Evolutionary conservation across 148 eudicot genomes (phyloP).

Genomic region (Rhododendron vialii): DNA sequence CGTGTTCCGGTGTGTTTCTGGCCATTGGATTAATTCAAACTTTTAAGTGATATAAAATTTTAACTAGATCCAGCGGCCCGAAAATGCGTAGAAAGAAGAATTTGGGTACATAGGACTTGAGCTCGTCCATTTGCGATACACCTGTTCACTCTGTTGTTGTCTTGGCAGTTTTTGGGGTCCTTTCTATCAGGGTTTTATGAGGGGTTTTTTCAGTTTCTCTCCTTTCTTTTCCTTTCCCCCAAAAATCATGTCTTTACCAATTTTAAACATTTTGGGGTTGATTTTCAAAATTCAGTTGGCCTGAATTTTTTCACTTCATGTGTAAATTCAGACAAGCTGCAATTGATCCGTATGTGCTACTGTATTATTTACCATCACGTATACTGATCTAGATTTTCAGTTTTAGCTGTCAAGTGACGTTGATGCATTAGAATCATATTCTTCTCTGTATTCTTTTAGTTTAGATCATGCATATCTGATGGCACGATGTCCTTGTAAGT

Average conservation of each 20-base stretch:
- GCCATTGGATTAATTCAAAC: background rate
- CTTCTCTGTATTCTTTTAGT: background rate
- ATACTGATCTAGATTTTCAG: background rate
- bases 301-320: background rate
- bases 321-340: background rate
- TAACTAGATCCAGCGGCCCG: background rate
- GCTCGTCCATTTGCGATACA: background rate
- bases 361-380: background rate
- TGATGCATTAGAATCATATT: background rate
- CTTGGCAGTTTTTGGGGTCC: background rate
- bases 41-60: background rate
- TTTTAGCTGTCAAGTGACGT: background rate
- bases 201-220: conserved; percentile 7
- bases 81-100: background rate
- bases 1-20: background rate
- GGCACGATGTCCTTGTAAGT: background rate
- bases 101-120: background rate
- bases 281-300: background rate
- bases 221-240: background rate
- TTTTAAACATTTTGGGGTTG: background rate
- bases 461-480: background rate
- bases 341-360: background rate
- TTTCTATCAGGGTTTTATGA: conserved; percentile 16
- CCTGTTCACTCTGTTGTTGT: background rate
- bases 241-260: background rate